Evolutionary conservation across 805 yeast species (phyloP).

Genomic region (Nakazawaea ernobii): DNA sequence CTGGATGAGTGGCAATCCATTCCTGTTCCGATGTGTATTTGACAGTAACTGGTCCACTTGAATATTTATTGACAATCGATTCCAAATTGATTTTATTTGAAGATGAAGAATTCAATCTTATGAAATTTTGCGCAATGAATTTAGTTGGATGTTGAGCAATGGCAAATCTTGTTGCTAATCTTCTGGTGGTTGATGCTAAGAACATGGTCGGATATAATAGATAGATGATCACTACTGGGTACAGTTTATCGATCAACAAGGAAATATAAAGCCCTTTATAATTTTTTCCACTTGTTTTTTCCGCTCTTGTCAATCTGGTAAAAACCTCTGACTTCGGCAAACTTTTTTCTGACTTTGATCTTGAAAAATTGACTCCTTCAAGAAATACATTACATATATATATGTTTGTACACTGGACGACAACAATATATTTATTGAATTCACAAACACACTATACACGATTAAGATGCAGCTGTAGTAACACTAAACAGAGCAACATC

Average conservation of each 20-base stretch:
- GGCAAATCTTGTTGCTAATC: constrained; percentile 30
- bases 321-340: background rate
- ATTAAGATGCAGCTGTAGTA: background rate
- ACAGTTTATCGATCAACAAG: background rate
- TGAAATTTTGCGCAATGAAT: constrained; percentile 49
- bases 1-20: constrained; percentile 85
- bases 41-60: constrained; percentile 40
- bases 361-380: background rate
- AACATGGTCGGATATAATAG: background rate
- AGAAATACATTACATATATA: no score
- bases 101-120: constrained; percentile 17
- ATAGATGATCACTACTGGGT: background rate
- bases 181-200: constrained; percentile 2
- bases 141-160: constrained; percentile 46
- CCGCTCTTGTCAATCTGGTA: no score
- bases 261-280: background rate
- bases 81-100: constrained; percentile 23
- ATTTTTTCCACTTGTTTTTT: background rate
- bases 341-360: background rate
- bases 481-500: constrained; percentile 26
- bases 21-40: constrained; percentile 89
- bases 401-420: no score
- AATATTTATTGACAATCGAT: constrained; percentile 24
- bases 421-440: no score
- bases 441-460: background rate